A percentile compares a stretch with the other conserved stretches of the same genome.
These are phyloP conservation scores for Aspergillus kassunensis DNA, from an alignment of 495 filamentous ascomycete genomes.

Conservation along the genomic window DNA sequence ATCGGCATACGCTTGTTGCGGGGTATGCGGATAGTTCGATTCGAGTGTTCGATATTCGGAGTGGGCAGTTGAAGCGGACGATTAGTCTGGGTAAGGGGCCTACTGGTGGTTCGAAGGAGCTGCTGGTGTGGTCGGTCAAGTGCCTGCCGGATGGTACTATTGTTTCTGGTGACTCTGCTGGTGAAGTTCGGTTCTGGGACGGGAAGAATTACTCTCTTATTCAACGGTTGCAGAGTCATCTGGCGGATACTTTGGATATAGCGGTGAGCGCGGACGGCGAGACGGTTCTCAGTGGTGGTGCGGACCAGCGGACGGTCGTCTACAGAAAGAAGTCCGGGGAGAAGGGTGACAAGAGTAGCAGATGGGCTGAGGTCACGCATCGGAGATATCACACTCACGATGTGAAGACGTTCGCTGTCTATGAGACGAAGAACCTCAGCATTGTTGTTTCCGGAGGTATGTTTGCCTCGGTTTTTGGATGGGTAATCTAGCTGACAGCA, in stretches of 20 bases:
- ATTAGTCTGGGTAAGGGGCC: constrained; percentile 82
- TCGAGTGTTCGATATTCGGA: constrained; percentile 81
- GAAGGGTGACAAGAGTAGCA: constrained; percentile 51
- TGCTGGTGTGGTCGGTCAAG: constrained; percentile 90
- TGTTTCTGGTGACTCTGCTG: constrained; percentile 90
- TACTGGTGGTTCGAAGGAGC: constrained; percentile 70
- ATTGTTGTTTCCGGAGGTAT: constrained; percentile 88
- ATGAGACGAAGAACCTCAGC: constrained; percentile 77
- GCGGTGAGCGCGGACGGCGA: constrained; percentile 74
- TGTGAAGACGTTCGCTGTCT: constrained; percentile 91
- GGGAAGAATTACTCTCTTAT: constrained; percentile 81
- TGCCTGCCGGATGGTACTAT: constrained; percentile 82
- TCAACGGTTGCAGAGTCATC: constrained; percentile 79
- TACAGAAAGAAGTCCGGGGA: constrained; percentile 59
- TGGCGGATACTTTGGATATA: constrained; percentile 85
- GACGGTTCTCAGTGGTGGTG: constrained; percentile 84
- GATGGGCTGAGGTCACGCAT: constrained; percentile 84
- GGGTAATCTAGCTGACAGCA: constrained; percentile 31
- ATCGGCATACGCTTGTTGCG: constrained; percentile 74
- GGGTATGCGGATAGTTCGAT: constrained; percentile 93
- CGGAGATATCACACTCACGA: constrained; percentile 84
- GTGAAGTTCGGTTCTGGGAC: constrained; percentile 90
- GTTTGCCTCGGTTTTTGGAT: background rate
- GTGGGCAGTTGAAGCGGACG: constrained; percentile 64
- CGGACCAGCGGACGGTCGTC: constrained; percentile 79